Percentiles rank a stretch among this genome's conserved stretches.
These are phyloP conservation scores for Komagataella populi DNA, from an alignment of 805 yeast genomes.

Conservation along the genomic window DNA sequence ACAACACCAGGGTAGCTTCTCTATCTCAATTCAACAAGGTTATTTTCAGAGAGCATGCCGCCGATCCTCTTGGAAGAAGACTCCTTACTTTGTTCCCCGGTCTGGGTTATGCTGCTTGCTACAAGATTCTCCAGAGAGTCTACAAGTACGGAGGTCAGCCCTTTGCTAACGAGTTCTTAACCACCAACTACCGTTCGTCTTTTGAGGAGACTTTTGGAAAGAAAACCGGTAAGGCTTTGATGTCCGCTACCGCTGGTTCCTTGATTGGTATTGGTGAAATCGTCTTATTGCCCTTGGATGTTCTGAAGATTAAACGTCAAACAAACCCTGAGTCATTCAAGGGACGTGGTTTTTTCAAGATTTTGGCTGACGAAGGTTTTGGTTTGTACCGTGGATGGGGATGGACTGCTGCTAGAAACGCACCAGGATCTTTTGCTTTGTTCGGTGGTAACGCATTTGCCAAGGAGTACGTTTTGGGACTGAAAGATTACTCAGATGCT, in stretches of 20 bases:
- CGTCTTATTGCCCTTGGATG: conserved; percentile 89
- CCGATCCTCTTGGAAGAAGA: conserved; percentile 56
- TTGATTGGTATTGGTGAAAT: conserved; percentile 93
- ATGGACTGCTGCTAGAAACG: conserved; percentile 99
- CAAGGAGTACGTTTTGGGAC: conserved; percentile 84
- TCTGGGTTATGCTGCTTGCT: conserved; percentile 94
- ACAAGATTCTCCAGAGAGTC: conserved; percentile 92
- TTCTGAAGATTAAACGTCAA: conserved; percentile 95
- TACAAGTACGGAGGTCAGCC: conserved; percentile 99
- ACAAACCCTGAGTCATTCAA: conserved; percentile 99
- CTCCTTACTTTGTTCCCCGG: conserved; percentile 89
- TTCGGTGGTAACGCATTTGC: conserved; percentile 99
- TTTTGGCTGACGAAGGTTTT: conserved; percentile 82
- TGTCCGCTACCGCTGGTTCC: conserved; percentile 97
- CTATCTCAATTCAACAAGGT: conserved; percentile 65
- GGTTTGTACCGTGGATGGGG: conserved; percentile 98
- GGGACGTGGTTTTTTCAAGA: conserved; percentile 90
- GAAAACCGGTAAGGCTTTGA: conserved; percentile 92
- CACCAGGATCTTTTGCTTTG: conserved; percentile 95
- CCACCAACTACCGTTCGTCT: conserved; percentile 51
- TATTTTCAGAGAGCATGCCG: conserved; percentile 73
- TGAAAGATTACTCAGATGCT: conserved; percentile 78
- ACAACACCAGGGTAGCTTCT: conserved; percentile 54
- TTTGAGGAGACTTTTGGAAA: conserved; percentile 77
- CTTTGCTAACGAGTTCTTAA: conserved; percentile 86